Conservation (phyloP, 2,329 filamentous ascomycete species). For the Ambrosiella beaveri region DNA sequence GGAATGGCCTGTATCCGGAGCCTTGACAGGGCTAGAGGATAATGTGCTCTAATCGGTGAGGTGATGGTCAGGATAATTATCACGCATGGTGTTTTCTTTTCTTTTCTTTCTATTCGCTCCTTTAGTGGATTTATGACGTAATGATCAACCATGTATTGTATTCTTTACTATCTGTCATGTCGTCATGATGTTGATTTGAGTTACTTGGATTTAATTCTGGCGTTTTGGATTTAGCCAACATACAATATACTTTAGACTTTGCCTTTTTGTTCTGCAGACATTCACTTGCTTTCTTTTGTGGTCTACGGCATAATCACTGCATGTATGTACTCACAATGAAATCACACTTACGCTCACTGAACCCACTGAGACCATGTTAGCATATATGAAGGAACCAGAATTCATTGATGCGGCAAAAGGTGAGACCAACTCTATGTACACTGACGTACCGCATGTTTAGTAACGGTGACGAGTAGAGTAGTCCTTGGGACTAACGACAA, state of each 20-base stretch:
- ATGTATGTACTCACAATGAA: neutral
- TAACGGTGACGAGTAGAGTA: slow-evolving; percentile 25
- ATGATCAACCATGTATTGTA: neutral
- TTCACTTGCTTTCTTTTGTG: neutral
- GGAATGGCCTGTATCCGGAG: neutral
- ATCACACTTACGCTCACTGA: neutral
- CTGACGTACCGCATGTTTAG: slow-evolving; percentile 13
- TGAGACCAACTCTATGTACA: slow-evolving; percentile 17
- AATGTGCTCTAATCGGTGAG: slow-evolving; percentile 2
- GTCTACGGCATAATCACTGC: neutral
- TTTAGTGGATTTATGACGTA: neutral
- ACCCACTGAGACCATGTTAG: neutral
- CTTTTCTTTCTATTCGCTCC: too few relatives aligned
- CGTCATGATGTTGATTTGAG: neutral
- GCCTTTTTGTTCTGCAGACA: neutral
- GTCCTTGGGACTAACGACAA: slow-evolving; percentile 83
- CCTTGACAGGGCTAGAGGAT: slow-evolving; percentile 2
- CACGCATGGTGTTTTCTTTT: too few relatives aligned
- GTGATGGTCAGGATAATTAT: neutral
- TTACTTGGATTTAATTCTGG: neutral
- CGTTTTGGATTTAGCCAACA: neutral
- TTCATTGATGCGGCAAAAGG: slow-evolving; percentile 12
- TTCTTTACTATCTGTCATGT: slow-evolving; percentile 1
- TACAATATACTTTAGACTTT: slow-evolving; percentile 1
- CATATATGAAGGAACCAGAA: neutral